Base-by-base conservation (phyloP, 106 monocot species). In the Apostasia ramifera region DNA sequence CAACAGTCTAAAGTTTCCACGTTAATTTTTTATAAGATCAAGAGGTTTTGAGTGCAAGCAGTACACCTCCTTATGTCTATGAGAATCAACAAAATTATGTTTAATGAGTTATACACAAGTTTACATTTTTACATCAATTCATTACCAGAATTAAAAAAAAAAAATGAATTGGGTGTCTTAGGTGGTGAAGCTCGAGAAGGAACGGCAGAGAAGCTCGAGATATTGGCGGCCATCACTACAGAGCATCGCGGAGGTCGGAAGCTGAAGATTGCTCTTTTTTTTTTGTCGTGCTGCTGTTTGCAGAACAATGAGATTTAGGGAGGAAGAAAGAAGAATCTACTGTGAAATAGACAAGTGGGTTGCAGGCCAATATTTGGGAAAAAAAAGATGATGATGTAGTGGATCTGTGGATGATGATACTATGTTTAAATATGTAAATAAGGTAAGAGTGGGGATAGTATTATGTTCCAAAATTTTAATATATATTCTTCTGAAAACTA, bases 211-310 rank as follows among this genome's bases (percentile, higher is more conserved):
- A 44, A 73, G 56, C 41, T 11, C 64, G 2, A 71, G 89, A 56
- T 84, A 87, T 1, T 97, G 95, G 95, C 80, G 82, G 8, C 95
- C 95, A 11, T 86, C 86, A 6, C 60, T 97, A 77, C 86, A 89
- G 61, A 97, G 92, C 79, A 97, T 97, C 46, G 78, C 74, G 13
- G 95, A 97, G 66, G 59, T 52, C 9, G 78, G 57, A 40, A 75
- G 79, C 74, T 84, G 73, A 88, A 39, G 53, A 53, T 9, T 11
- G 53, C 8, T 53, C 53, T 26, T 26, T 26, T 26, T 26, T 26
- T 26, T 26, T 26, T 26, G 26, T 26, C 26, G 26, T 26, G 26
- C 26, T 26, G 26, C 26, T 26, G 26, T 26, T 26, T 26, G 26
- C 26, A 26, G 26, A 26, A 26, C 26, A 26, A 26, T 26, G 26